phyloP scores from a whole-genome alignment of 2,329 filamentous ascomycete species.

The Colletotrichum cuscutae region DNA sequence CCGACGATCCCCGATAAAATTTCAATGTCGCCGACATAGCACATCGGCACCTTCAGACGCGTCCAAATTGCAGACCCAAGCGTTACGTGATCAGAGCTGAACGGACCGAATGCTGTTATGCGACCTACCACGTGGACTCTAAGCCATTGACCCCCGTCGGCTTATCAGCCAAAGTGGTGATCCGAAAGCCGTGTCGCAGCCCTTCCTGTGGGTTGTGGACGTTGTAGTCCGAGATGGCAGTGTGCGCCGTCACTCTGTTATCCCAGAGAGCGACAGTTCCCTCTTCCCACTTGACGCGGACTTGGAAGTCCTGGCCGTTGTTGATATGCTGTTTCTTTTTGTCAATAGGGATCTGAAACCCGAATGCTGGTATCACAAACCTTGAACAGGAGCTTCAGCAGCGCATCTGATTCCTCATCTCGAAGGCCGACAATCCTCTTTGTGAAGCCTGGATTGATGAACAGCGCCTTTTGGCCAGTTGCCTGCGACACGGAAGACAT shows the following conservation, averaged over 20 bases:
- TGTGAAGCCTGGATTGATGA: conserved; percentile 62
- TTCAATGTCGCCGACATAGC: not conserved
- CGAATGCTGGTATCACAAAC: conserved; percentile 31
- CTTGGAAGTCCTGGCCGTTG: conserved; percentile 73
- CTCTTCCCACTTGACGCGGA: conserved; percentile 72
- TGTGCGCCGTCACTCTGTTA: conserved; percentile 64
- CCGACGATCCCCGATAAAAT: not conserved
- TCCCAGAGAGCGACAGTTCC: conserved; percentile 77
- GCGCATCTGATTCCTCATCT: conserved; percentile 83
- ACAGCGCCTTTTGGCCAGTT: conserved; percentile 42
- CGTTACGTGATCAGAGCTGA: not conserved
- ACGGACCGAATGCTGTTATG: conserved; percentile 12
- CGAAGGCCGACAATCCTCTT: conserved; percentile 84
- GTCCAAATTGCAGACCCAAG: not conserved
- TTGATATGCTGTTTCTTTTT: conserved; percentile 51
- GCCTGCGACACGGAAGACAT: not conserved
- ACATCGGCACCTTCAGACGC: conserved; percentile 3
- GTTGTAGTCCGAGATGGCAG: conserved; percentile 56
- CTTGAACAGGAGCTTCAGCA: conserved; percentile 76
- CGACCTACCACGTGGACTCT: conserved; percentile 46
- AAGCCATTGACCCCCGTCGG: conserved; percentile 50
- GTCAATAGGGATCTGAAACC: not conserved
- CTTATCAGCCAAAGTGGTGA: conserved; percentile 51
- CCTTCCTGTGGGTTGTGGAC: conserved; percentile 52
- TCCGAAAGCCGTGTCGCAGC: conserved; percentile 52